A percentile compares a stretch with the other conserved stretches of the same genome.
Evolutionary conservation across 2,329 filamentous ascomycete species (phyloP).

Genomic region (Fusarium sp.): DNA sequence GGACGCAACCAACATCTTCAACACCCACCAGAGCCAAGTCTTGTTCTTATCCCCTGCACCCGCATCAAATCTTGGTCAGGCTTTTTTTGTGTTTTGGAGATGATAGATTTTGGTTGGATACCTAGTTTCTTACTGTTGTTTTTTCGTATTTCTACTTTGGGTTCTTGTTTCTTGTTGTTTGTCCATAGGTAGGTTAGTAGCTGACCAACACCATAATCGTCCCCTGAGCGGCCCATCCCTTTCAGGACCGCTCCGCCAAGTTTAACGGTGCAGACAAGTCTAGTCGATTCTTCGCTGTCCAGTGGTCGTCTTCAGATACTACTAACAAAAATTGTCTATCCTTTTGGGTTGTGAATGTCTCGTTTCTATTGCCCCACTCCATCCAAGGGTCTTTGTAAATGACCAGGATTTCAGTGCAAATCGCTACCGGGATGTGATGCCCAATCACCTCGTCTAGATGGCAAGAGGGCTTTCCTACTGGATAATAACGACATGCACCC

Average conservation of each 20-base stretch:
- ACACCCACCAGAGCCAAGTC: constrained; percentile 22
- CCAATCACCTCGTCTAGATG: constrained; percentile 51
- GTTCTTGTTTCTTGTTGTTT: constrained; percentile 28
- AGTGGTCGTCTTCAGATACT: neutral
- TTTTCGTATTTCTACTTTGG: constrained; percentile 15
- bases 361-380: constrained; percentile 30
- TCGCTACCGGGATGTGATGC: constrained; percentile 46
- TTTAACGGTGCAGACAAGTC: constrained; percentile 24
- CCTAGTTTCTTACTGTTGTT: neutral
- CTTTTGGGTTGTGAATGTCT: neutral
- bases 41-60: constrained; percentile 29
- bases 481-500: constrained; percentile 48
- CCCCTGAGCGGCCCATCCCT: constrained; percentile 38
- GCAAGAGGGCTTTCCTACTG: constrained; percentile 46
- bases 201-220: constrained; percentile 7
- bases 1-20: constrained; percentile 14
- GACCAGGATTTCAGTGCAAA: constrained; percentile 40
- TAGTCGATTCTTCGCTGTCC: constrained; percentile 5
- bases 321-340: neutral
- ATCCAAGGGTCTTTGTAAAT: constrained; percentile 27
- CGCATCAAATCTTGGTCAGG: constrained; percentile 39
- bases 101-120: constrained; percentile 16
- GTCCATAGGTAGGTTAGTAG: neutral
- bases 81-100: constrained; percentile 30
- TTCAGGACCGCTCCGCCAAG: constrained; percentile 38